A percentile compares a stretch with the other conserved stretches of the same genome.
Conservation (phyloP, 371 early-diverging fungal genomes). For the Dinochytrium kinnereticum region DNA sequence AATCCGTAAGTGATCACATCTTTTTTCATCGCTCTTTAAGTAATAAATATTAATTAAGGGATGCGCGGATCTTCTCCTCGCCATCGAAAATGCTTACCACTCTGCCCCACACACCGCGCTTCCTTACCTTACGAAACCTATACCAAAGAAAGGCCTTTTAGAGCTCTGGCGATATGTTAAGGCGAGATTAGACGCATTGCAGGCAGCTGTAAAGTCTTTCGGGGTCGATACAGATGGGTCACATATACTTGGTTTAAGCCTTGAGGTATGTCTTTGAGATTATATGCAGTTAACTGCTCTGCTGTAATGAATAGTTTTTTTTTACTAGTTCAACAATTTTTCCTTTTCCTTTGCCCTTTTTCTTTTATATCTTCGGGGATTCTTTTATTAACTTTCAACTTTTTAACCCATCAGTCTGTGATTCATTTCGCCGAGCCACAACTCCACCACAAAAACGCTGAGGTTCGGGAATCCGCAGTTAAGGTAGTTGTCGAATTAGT, state of each 20-base stretch:
- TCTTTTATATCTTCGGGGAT: conserved; percentile 20
- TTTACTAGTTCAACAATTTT: no score
- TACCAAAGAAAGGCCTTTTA: conserved; percentile 31
- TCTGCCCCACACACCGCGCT: conserved; percentile 56
- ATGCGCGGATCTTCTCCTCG: conserved; percentile 56
- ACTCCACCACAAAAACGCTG: conserved; percentile 65
- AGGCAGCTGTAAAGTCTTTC: conserved; percentile 55
- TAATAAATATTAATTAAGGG: conserved; percentile 17
- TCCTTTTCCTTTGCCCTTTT: not conserved
- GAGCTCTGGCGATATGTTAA: conserved; percentile 43
- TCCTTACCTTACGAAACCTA: conserved; percentile 51
- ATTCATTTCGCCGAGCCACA: conserved; percentile 68
- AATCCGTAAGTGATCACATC: conserved; percentile 42
- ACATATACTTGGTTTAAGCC: not conserved
- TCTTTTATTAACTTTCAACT: not conserved
- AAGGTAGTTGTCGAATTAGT: conserved; percentile 57
- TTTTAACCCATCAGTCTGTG: conserved; percentile 57
- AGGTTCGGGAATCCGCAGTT: conserved; percentile 70
- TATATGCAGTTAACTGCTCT: no score
- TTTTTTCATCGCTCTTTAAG: not conserved
- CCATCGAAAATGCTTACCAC: conserved; percentile 60
- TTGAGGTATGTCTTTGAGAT: not conserved
- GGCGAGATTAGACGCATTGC: conserved; percentile 60
- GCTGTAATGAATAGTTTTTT: no score
- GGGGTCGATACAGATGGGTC: conserved; percentile 43